Conservation (phyloP, 345 rosid species). For the Salix dunnii region DNA sequence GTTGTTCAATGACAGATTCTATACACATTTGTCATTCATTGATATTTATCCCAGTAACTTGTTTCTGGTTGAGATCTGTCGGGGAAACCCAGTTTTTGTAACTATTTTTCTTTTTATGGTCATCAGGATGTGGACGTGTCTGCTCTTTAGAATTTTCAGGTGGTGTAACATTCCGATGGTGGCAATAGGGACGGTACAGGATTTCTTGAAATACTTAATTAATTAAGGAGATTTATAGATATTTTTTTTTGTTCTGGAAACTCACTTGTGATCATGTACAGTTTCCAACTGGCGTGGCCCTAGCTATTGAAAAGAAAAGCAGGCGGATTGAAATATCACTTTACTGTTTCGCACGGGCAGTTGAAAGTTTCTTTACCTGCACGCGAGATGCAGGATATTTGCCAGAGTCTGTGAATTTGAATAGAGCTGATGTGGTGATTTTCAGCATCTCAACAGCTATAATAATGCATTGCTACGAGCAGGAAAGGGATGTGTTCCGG, state of each 20-base stretch:
- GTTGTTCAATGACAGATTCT: background rate
- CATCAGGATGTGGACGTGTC: conserved; percentile 80
- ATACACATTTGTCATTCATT: background rate
- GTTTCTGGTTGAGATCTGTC: too few relatives aligned
- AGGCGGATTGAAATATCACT: conserved; percentile 88
- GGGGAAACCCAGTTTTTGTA: too few relatives aligned
- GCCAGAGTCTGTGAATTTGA: conserved; percentile 47
- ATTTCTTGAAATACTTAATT: background rate
- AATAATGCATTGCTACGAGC: conserved; percentile 94
- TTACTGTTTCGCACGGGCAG: conserved; percentile 93
- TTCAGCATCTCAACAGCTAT: conserved; percentile 84
- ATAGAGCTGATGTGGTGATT: conserved; percentile 75
- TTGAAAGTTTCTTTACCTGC: conserved; percentile 87
- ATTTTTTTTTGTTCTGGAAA: background rate
- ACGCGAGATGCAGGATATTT: conserved; percentile 63
- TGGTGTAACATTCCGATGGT: conserved; percentile 74
- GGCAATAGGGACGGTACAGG: conserved; percentile 72
- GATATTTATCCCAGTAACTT: background rate
- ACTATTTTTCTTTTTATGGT: background rate
- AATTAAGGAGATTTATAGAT: background rate
- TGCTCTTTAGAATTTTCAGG: conserved; percentile 70
- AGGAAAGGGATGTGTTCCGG: conserved; percentile 85
- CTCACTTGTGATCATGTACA: conserved; percentile 25
- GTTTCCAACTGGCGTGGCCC: conserved; percentile 82
- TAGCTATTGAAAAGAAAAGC: conserved; percentile 91